Percentiles rank a stretch among this genome's conserved stretches.
Conservation (phyloP, 1,284 basidiomycete species). For the Irpex sp. region DNA sequence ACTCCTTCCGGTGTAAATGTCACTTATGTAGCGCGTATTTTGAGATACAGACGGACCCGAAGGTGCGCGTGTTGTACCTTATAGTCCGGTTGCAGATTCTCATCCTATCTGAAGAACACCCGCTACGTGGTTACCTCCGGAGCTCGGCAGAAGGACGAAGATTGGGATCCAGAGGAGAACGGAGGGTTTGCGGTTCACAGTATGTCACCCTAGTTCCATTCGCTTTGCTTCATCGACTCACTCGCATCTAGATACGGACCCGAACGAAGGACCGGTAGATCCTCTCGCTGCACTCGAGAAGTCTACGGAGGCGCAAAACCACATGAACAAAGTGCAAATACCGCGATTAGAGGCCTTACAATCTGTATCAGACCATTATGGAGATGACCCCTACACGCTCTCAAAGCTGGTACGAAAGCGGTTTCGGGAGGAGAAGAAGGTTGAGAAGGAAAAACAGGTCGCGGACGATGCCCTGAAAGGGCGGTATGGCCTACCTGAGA, state of each 20-base stretch:
- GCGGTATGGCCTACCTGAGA: conserved; percentile 70
- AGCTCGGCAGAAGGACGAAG: conserved; percentile 87
- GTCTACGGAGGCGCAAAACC: conserved; percentile 72
- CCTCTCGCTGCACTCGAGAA: conserved; percentile 89
- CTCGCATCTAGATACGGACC: conserved; percentile 61
- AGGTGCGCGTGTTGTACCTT: conserved; percentile 46
- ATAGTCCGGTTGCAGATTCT: not conserved
- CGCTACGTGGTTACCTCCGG: conserved; percentile 91
- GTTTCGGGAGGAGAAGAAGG: conserved; percentile 85
- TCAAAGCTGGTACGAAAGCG: conserved; percentile 72
- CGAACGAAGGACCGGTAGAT: conserved; percentile 58
- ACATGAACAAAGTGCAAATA: conserved; percentile 65
- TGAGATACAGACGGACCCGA: conserved; percentile 95
- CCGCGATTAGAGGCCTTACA: conserved; percentile 80
- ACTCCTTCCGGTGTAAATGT: conserved; percentile 94
- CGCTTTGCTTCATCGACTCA: conserved; percentile 2
- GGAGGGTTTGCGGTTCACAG: conserved; percentile 90
- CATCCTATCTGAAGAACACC: conserved; percentile 65
- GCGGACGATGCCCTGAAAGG: conserved; percentile 69
- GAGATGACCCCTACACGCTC: conserved; percentile 81
- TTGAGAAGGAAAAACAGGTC: conserved; percentile 60
- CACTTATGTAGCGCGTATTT: conserved; percentile 93
- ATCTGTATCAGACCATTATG: conserved; percentile 66
- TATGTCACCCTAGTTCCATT: conserved; percentile 28
- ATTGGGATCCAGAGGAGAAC: conserved; percentile 95